Conservation (phyloP, 148 eudicot species). For the Talinum fruticosum region DNA sequence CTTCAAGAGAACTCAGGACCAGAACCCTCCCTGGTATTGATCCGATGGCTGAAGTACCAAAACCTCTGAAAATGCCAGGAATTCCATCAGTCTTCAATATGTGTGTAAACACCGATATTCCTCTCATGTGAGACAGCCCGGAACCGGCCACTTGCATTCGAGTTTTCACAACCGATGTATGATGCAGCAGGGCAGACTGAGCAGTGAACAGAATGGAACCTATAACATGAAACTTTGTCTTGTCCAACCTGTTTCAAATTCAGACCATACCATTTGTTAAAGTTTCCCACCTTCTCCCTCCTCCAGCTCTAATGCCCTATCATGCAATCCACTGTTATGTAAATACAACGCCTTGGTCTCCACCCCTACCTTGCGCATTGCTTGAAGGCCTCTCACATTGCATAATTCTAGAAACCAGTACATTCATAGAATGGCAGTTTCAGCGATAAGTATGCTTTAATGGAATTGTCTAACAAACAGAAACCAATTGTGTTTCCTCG, state of each 20-base stretch:
- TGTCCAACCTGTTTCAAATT: constrained; percentile 55
- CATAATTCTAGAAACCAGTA: neutral
- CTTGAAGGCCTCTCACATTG: neutral
- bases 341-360: neutral
- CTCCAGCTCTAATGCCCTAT: neutral
- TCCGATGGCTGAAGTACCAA: constrained; percentile 74
- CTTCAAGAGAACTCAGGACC: constrained; percentile 64
- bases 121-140: constrained; percentile 41
- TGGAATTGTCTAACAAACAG: neutral
- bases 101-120: constrained; percentile 45
- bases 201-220: constrained; percentile 74
- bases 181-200: constrained; percentile 64
- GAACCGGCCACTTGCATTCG: constrained; percentile 72
- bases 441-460: neutral
- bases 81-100: constrained; percentile 61
- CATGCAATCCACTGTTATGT: neutral
- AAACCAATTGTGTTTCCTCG: too few relatives aligned
- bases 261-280: neutral
- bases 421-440: neutral
- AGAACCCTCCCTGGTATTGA: constrained; percentile 69
- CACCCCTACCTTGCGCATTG: neutral
- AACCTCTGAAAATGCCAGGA: constrained; percentile 68
- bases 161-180: constrained; percentile 70
- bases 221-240: constrained; percentile 59
- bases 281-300: neutral